These are phyloP conservation scores for Aspergillus indologenus DNA, from an alignment of 495 filamentous ascomycete species.

Conservation along the genomic window DNA sequence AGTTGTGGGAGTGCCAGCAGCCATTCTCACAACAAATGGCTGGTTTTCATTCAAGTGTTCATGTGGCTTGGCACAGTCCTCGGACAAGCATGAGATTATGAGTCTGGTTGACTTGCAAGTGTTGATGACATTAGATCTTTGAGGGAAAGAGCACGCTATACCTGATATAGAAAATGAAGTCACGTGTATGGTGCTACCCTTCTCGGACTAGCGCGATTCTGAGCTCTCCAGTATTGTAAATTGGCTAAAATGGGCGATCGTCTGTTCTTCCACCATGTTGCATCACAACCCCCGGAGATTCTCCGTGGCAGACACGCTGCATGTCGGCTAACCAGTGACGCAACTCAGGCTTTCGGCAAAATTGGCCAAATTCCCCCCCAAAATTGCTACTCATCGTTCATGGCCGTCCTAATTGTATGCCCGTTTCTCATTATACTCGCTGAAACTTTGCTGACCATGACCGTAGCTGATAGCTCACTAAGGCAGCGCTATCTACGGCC, in stretches of 20 bases:
- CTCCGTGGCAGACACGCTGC: background rate
- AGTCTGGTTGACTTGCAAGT: too few species aligned
- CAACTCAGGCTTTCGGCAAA: background rate
- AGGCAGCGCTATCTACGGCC: background rate
- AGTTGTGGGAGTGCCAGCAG: slow-evolving; percentile 5
- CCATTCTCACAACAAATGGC: slow-evolving; percentile 8
- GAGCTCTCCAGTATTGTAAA: background rate
- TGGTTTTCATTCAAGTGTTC: too few species aligned
- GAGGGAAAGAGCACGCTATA: background rate
- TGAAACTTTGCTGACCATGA: background rate
- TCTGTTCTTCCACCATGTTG: background rate
- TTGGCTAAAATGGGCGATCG: background rate
- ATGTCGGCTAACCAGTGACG: background rate
- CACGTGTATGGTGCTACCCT: background rate
- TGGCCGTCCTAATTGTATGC: background rate
- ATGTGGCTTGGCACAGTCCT: too few species aligned
- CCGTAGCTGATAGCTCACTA: background rate
- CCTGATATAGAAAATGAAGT: background rate
- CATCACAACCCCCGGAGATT: slow-evolving; percentile 1
- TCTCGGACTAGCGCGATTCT: background rate
- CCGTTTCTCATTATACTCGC: too few species aligned
- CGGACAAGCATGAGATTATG: too few species aligned
- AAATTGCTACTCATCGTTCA: too few species aligned
- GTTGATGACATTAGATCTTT: too few species aligned
- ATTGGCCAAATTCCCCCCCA: background rate